phyloP scores from a whole-genome alignment of 2,329 filamentous ascomycete species.

The Hymenoscyphus scutula region DNA sequence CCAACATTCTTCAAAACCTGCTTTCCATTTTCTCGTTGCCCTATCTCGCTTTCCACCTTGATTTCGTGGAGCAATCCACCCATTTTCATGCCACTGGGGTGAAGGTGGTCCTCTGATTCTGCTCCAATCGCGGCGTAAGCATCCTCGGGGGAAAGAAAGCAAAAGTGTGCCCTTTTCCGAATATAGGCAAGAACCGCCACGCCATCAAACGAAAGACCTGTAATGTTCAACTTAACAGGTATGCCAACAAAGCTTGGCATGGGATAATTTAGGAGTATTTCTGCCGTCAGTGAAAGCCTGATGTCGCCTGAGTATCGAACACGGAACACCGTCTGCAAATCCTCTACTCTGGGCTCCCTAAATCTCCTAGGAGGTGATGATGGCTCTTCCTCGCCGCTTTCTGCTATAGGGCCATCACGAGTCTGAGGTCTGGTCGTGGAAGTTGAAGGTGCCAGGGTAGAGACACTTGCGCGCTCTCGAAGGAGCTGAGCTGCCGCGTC shows the following conservation, averaged over 20 bases:
- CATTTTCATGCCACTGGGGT: slow-evolving; percentile 43
- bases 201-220: slow-evolving; percentile 90
- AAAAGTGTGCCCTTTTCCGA: slow-evolving; percentile 84
- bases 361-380: slow-evolving; percentile 50
- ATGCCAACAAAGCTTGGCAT: slow-evolving; percentile 98
- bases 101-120: slow-evolving; percentile 30
- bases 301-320: slow-evolving; percentile 88
- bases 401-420: slow-evolving; percentile 44
- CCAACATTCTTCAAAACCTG: slow-evolving; percentile 97
- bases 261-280: slow-evolving; percentile 94
- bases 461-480: slow-evolving; percentile 60
- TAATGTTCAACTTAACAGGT: slow-evolving; percentile 91
- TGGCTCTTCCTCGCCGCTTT: slow-evolving; percentile 32
- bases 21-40: slow-evolving; percentile 84
- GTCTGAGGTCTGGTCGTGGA: slow-evolving; percentile 57
- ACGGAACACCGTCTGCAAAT: slow-evolving; percentile 89
- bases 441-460: slow-evolving; percentile 56
- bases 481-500: slow-evolving; percentile 43
- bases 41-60: slow-evolving; percentile 95
- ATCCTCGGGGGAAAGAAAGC: slow-evolving; percentile 90
- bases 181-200: slow-evolving; percentile 92
- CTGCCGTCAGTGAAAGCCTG: slow-evolving; percentile 83
- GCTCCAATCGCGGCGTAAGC: slow-evolving; percentile 65
- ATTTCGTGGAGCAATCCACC: slow-evolving; percentile 89
- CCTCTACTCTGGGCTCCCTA: slow-evolving; percentile 75